Percentiles rank a stretch among this genome's conserved stretches.
phyloP scores from a whole-genome alignment of 306 rosid genomes.

The Cercis canadensis region DNA sequence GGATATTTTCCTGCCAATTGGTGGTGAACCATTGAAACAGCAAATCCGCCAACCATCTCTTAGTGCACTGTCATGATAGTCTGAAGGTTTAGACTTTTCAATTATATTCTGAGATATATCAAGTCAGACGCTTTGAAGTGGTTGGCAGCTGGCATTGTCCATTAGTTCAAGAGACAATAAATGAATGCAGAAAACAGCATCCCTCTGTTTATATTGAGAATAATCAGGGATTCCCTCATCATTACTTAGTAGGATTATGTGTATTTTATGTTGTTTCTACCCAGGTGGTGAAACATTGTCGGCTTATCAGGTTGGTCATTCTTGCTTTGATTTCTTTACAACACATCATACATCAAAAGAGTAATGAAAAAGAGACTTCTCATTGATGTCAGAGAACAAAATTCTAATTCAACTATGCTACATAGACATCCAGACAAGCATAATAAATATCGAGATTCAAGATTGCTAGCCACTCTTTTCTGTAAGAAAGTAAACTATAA shows the following conservation, averaged over 20 bases:
- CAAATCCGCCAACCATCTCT: background rate
- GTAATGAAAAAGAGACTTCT: background rate
- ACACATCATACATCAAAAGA: background rate
- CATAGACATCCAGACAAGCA: background rate
- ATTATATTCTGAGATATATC: background rate
- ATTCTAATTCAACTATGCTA: conserved; percentile 11
- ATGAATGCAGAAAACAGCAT: background rate
- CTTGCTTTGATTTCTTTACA: background rate
- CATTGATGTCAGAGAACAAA: conserved; percentile 1
- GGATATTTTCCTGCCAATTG: no score
- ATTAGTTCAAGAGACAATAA: background rate
- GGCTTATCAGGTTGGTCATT: background rate
- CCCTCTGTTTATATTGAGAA: background rate
- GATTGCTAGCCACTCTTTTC: conserved; percentile 12
- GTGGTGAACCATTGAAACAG: no score
- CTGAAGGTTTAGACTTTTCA: background rate
- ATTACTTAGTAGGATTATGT: background rate
- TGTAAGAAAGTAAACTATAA: conserved; percentile 26
- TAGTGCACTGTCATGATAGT: background rate
- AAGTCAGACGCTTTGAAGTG: background rate
- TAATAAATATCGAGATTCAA: conserved; percentile 19
- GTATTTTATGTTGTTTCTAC: background rate
- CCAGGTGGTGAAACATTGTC: no score
- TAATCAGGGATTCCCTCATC: background rate
- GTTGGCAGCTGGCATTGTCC: background rate